Evolutionary conservation across 371 early-diverging fungal genomes (phyloP), one percentile per base, ranked within the genome.

Genomic region (Mucor lusitanicus): DNA sequence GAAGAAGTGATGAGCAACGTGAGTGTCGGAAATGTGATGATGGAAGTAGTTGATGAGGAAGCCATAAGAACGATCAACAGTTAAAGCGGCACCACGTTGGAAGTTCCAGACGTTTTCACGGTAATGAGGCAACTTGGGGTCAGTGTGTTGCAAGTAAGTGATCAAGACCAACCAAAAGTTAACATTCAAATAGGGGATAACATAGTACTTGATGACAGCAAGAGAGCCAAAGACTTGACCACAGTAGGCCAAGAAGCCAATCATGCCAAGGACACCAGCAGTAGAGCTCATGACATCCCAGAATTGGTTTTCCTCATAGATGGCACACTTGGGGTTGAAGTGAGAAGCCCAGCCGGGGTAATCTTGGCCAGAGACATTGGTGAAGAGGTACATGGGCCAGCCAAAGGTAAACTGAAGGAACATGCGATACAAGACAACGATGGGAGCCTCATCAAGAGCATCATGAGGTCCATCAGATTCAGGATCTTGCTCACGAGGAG

Each of bases 91-190:
- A 63, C 95, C 96, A 64, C 91, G 92, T 71, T 94, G 81, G 79
- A 95, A 95, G 85, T 88, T 88, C 91, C 92, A 96, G 67, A 82
- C 86, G n/a, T 77, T 79, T 63, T 90, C 90, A 57, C 83, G 75
- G 83, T 92, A 96, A 68, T 94, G 94, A 27, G 96, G 96, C 42
- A 95, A 70, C 35, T 73, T 77, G 33, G 91, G 87, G 72, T 94
- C 90, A 53, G 94, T 93, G 82, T 96, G 96, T 84, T 96, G 95
- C 65, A 96, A 77, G 72, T 81, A 96, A 19, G 96, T 94, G 74
- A 96, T 95, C 67, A 91, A 76, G 30, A 96, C 94, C 54, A 95
- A 85, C 94, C 94, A 95, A 68, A 87, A 85, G 87, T 94, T 92
- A 69, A 92, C 91, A 68, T 81, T 77, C 57, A 91, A 70, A 78